Evolutionary conservation across 2,329 filamentous ascomycete genomes (phyloP).

Genomic region (Leptoxyphium fumago): DNA sequence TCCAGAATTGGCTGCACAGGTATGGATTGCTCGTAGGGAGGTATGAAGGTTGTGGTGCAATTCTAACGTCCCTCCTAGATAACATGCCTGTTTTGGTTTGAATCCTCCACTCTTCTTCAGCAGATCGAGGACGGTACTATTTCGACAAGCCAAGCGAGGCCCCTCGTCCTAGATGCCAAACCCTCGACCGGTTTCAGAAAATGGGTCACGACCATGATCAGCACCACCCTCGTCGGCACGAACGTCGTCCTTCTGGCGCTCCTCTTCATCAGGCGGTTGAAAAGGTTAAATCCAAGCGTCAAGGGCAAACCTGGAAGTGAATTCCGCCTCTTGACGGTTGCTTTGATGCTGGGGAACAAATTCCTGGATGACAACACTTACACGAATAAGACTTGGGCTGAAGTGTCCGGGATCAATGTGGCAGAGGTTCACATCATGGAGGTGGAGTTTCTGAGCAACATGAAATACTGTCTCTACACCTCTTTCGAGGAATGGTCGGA

Average conservation of each 20-base stretch:
- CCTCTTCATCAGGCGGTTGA: conserved; percentile 84
- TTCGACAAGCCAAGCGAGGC: conserved; percentile 22
- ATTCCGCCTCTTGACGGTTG: conserved; percentile 81
- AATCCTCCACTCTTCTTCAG: conserved; percentile 65
- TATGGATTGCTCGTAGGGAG: conserved; percentile 21
- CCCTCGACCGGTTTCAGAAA: conserved; percentile 73
- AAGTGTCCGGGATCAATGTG: conserved; percentile 87
- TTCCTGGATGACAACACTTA: conserved; percentile 98
- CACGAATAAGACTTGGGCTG: conserved; percentile 98
- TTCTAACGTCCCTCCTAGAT: conserved; percentile 42
- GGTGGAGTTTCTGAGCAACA: conserved; percentile 98
- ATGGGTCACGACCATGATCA: conserved; percentile 83
- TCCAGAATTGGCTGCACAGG: conserved; percentile 71
- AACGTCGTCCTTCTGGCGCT: conserved; percentile 86
- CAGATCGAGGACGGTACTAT: conserved; percentile 46
- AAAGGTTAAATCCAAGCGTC: conserved; percentile 76
- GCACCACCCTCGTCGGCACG: conserved; percentile 89
- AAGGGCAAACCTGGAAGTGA: conserved; percentile 89
- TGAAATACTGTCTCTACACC: conserved; percentile 83
- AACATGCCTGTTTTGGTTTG: conserved; percentile 96
- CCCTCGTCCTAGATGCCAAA: conserved; percentile 55
- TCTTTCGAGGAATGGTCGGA: conserved; percentile 74
- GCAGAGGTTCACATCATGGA: conserved; percentile 98
- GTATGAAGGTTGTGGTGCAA: neutral
- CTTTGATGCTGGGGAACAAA: conserved; percentile 96